Evolutionary conservation across 768 basidiomycete species (phyloP), one percentile per base, ranked within the genome.

Genomic region (Atractiella rhizophila): DNA sequence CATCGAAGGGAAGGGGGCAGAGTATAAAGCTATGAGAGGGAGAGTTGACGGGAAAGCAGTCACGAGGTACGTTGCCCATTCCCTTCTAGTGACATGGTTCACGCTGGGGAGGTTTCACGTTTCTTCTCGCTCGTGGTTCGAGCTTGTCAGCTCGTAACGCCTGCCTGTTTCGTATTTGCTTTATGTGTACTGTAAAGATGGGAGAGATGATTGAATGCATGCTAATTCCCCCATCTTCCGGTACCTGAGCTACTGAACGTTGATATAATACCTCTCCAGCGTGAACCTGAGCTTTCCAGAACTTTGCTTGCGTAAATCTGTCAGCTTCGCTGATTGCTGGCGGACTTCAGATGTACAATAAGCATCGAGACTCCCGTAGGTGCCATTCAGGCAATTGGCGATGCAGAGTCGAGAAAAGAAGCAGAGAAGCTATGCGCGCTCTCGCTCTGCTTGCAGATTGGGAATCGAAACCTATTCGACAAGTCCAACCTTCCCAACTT

Each of bases 371-470:
- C 40, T 4, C 40, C 45, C n/a, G 7, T 38, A 28, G 26, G 48
- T 6, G 53, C 51, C 21, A 55, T 79, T 26, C 51, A 66, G 40
- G 79, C 69, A 7, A 56, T 73, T 3, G 80, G 77, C 6, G 74
- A 80, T 57, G 60, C 64, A 34, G 10, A 55, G 4, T 62, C 59
- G 12, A 71, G 65, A 56, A 73, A 71, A 49, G 66, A 73, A 18
- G 73, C 82, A 0, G 69, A 75, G 49, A 66, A 67, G 54, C 62
- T 83, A n/a, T 78, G 80, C 5, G 73, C 74, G 1, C 59, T 82
- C 20, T 73, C 73, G 32, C 74, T 73, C 6, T 57, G 76, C 26
- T 68, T 75, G 53, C 78, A 85, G 51, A 55, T 86, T 16, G 66
- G 73, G 30, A 58, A 59, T 15, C 54, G 63, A 18, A 72, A 71